These are phyloP conservation scores for Pseudognaphalium luteoalbum DNA, from an alignment of 129 eudicot genomes.

Conservation along the genomic window DNA sequence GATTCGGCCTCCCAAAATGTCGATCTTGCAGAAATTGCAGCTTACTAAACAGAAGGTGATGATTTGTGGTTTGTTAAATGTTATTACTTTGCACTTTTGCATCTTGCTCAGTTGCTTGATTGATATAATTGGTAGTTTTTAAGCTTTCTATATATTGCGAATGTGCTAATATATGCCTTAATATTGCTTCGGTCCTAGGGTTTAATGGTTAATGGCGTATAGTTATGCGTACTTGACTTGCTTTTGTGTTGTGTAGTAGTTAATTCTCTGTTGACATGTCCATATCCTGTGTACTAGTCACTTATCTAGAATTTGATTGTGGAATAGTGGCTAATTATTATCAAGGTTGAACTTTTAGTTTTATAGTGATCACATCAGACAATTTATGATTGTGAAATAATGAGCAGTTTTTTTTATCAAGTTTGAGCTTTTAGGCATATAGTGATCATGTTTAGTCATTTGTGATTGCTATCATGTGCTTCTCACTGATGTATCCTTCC, in stretches of 20 bases:
- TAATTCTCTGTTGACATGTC: neutral
- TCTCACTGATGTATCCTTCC: neutral
- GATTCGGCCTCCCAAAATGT: conserved; percentile 54
- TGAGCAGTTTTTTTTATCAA: neutral
- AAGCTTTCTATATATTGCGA: neutral
- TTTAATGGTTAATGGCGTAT: neutral
- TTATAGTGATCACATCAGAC: no score
- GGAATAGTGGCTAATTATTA: neutral
- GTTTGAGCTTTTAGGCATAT: neutral
- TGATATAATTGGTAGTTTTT: neutral
- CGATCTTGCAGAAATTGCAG: conserved; percentile 54
- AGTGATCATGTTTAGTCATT: neutral
- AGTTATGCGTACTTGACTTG: neutral
- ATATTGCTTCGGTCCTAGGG: neutral
- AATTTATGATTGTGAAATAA: neutral
- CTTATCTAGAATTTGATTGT: neutral
- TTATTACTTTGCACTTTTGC: neutral
- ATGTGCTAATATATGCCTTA: neutral
- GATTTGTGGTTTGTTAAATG: neutral
- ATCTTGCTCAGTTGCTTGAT: neutral
- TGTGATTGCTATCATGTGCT: neutral
- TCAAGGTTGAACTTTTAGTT: no score
- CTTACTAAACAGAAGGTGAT: conserved; percentile 53
- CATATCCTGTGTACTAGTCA: neutral
- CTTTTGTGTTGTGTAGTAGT: neutral